These are phyloP conservation scores for Funneliformis caledonium DNA, from an alignment of 371 early-diverging fungal species.

Conservation along the genomic window DNA sequence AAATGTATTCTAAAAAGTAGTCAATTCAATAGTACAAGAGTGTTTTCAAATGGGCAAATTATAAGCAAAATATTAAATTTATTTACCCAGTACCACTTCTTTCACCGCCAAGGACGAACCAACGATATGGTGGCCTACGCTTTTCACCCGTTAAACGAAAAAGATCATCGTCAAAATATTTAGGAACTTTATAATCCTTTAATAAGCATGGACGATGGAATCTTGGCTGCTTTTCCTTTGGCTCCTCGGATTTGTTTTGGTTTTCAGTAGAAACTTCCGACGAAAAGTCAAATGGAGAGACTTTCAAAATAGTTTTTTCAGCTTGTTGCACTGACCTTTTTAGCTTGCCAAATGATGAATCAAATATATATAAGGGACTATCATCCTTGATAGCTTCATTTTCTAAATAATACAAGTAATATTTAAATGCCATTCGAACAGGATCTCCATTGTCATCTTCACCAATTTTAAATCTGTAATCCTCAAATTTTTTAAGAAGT, in stretches of 20 bases:
- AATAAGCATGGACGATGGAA: slow-evolving; percentile 47
- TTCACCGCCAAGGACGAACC: slow-evolving; percentile 70
- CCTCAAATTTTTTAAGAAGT: slow-evolving; percentile 56
- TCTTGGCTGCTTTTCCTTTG: slow-evolving; percentile 7
- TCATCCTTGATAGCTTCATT: slow-evolving; percentile 68
- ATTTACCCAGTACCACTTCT: slow-evolving; percentile 69
- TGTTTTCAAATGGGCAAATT: neutral
- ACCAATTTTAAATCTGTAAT: slow-evolving; percentile 78
- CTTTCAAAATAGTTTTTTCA: neutral
- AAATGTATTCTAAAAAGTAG: slow-evolving; percentile 56
- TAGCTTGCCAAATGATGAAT: slow-evolving; percentile 61
- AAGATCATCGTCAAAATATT: slow-evolving; percentile 78
- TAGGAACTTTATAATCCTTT: slow-evolving; percentile 71
- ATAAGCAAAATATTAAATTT: slow-evolving; percentile 21
- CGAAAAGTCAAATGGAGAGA: no score
- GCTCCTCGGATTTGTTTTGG: neutral
- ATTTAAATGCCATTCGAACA: slow-evolving; percentile 75
- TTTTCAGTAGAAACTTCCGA: neutral
- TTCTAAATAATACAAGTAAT: slow-evolving; percentile 67
- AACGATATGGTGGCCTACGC: slow-evolving; percentile 68
- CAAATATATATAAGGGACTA: slow-evolving; percentile 86
- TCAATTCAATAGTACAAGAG: neutral
- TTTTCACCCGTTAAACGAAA: slow-evolving; percentile 67
- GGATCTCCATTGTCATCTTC: slow-evolving; percentile 79
- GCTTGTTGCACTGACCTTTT: slow-evolving; percentile 5